Base-by-base conservation (phyloP, 495 filamentous ascomycete species). In the Aspergillus affinis region DNA sequence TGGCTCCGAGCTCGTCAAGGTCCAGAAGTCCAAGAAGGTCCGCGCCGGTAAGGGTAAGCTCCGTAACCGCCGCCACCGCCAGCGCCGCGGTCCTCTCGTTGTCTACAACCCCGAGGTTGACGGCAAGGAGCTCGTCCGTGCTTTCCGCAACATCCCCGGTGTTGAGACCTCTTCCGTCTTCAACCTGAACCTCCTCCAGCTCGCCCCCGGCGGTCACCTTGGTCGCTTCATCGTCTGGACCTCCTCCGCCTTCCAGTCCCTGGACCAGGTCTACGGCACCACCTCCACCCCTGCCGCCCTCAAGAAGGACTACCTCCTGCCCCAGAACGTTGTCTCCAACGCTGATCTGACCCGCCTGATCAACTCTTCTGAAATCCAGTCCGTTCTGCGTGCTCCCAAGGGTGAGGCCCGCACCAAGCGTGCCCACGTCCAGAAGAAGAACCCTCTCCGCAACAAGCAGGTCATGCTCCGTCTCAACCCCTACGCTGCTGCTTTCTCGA, bases 161-260 rank as follows among this genome's bases (percentile, higher is more conserved):
- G 93, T 98, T 67, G 94, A 98, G 89, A 97, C 92, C 64, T 93
- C 84, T 72, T 88, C 92, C 57, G 94, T 98, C 76, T 93, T 88
- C 81, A 83, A 91, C 61, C 86, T 98, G 68, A 98, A 98, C 85
- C 93, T 98, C 71, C 90, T 98, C 74, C 94, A 98, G 82, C 90
- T 98, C 73, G 94, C 94, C 64, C 94, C 94, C 60, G 94, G 94
- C 85, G 94, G 94, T 69, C 94, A 98, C 81, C 90, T 98, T 72
- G 94, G 94, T 69, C 95, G 94, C 73, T 98, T 98, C 87, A 85
- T 98, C 78, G 85, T 98, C 84, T 98, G 94, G 94, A 93, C 94
- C 66, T 97, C 95, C 59, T 85, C 91, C 61, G 94, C 94, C 54
- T 97, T 98, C 84, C 85, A 91, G 78, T 90, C 94, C 62, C 90